Evolutionary conservation across 2,329 filamentous ascomycete species (phyloP), one percentile per base, ranked within the genome.

Genomic region (Hymenoscyphus occultus): DNA sequence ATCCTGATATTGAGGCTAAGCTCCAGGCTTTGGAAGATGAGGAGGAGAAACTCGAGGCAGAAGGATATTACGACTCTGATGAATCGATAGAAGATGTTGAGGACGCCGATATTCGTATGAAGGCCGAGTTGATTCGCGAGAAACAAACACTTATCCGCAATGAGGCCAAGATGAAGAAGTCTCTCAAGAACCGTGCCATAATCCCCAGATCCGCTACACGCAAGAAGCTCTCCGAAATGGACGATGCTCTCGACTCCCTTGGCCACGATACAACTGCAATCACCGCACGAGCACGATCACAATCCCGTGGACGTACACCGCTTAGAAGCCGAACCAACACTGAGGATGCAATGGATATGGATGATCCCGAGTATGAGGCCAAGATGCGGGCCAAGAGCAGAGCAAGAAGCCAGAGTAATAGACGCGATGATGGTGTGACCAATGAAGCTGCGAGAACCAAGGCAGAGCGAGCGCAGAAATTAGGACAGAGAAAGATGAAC

Each of bases 401-500:
- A 69, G 85, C 84, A 35, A 81, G 87, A 72, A 87, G 83, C 73
- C 84, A 86, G 76, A 86, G 82, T 75, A 92, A 92, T 80, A 84
- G 92, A 74, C 84, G 87, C 68, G 87, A 89, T 35, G 91, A 93
- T 69, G 92, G 92, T 80, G 89, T 98, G 54, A 84, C 83, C 65
- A 86, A 91, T 75, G 85, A 87, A 69, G 78, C 77, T 62, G 81
- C 85, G 60, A 86, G 91, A 71, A 84, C 83, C 66, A 96, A 94
- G 85, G 93, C 92, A 45, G 93, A 97, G 78, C 88, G 90, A 74
- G 82, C 96, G 77, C 85, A 88, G 76, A 98, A 97, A 85, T 81
- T 99, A 76, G 85, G 89, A 74, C 96, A 99, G 88, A 93, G 94
- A 85, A 94, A 93, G 86, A 97, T 96, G 93, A 99, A 99, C 83